A percentile compares a stretch with the other conserved stretches of the same genome.
phyloP scores from a whole-genome alignment of 176 grass and related monocot species.

The Dendrocalamus sinicus region DNA sequence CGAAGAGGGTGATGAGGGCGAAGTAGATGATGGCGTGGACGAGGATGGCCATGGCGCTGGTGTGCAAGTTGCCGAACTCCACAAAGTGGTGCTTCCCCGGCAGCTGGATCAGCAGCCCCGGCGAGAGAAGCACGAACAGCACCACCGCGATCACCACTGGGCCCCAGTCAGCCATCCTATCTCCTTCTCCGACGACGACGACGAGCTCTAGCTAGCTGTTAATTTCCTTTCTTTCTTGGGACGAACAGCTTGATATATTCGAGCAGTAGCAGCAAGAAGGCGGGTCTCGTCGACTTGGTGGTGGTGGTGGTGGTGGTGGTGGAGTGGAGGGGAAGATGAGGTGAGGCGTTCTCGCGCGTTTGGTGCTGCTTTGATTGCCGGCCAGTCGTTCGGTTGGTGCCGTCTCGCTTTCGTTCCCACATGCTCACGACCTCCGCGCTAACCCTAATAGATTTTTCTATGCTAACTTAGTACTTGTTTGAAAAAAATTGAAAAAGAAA shows the following conservation, averaged over 20 bases:
- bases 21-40: slow-evolving; percentile 64
- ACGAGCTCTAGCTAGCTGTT: not conserved
- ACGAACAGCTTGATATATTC: too few relatives aligned
- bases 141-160: slow-evolving; percentile 60
- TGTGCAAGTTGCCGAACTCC: slow-evolving; percentile 58
- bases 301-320: not conserved
- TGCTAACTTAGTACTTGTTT: not conserved
- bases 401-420: slow-evolving; percentile 38
- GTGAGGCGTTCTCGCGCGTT: not conserved
- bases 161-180: slow-evolving; percentile 60
- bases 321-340: slow-evolving; percentile 2
- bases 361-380: not conserved
- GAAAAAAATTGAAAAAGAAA: not conserved
- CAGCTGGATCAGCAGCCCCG: slow-evolving; percentile 61
- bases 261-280: too few relatives aligned
- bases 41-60: slow-evolving; percentile 58
- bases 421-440: not conserved
- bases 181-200: too few relatives aligned
- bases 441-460: too few relatives aligned
- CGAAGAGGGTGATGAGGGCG: slow-evolving; percentile 58
- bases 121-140: slow-evolving; percentile 67
- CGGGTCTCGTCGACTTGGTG: too few relatives aligned
- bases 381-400: not conserved
- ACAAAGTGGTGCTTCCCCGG: slow-evolving; percentile 38
- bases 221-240: too few relatives aligned